Evolutionary conservation across 106 monocot genomes (phyloP), one percentile per base, ranked within the genome.

Genomic region (Gastrodia elata): DNA sequence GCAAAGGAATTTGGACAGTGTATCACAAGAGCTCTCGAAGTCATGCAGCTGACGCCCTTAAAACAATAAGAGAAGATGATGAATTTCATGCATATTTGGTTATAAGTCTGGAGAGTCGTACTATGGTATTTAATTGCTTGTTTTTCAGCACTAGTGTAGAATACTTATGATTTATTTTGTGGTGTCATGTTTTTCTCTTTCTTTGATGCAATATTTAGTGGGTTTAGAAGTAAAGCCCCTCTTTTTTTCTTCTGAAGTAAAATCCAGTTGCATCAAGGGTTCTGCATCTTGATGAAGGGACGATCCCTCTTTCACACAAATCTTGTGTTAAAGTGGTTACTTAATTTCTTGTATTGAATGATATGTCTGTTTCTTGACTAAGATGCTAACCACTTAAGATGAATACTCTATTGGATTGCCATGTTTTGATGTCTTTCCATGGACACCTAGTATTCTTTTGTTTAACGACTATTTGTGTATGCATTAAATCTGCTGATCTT

Each of bases 21-120:
- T 98, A 98, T 76, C 88, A 98, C 76, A 98, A 98, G 78, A 93
- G 83, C 73, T 86, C 84, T 65, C 86, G 97, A 61, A 77, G 79
- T 68, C 87, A 86, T 71, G 43, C 71, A 39, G 38, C 76, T 81
- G 89, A 93, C 35, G 74, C 85, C 69, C 82, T 87, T 24, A 90
- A 84, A 80, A 32, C 59, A 57, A 34, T 71, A 33, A 58, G 71
- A 48, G 90, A 92, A 43, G 84, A 93, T 82, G 88, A 97, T 79
- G 97, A 98, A 79, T 98, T 93, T 75, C 97, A 98, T 87, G 92
- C 97, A 46, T 93, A 98, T 78, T 78, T 98, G 68, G 88, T 98
- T 74, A 93, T 98, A 79, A 98, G 93, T 71, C 61, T 98, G 82
- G 97, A 98, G 76, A 83, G 75, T 52, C 84, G 97, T 9, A 98